phyloP scores from a whole-genome alignment of 495 filamentous ascomycete species.

The Hypoxylon crocopeplum region DNA sequence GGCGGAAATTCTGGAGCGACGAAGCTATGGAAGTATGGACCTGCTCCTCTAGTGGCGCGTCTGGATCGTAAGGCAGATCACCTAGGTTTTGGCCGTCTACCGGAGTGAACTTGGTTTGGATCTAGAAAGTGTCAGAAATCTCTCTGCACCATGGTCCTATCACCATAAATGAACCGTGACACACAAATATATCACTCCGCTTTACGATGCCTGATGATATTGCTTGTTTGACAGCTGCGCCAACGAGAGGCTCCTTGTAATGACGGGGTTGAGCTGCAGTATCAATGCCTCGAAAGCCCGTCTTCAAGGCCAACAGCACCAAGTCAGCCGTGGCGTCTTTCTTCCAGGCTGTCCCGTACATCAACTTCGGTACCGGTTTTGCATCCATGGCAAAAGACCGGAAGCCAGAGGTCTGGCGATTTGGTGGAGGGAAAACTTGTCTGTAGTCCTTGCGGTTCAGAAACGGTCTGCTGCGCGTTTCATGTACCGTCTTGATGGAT shows the following conservation, averaged over 20 bases:
- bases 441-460: not conserved
- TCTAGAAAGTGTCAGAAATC: slow-evolving; percentile 48
- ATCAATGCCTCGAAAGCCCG: slow-evolving; percentile 78
- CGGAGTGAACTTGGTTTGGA: slow-evolving; percentile 85
- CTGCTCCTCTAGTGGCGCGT: slow-evolving; percentile 61
- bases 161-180: slow-evolving; percentile 31
- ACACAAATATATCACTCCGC: slow-evolving; percentile 67
- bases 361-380: slow-evolving; percentile 60
- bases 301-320: slow-evolving; percentile 70
- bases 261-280: slow-evolving; percentile 82
- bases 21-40: slow-evolving; percentile 69
- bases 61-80: slow-evolving; percentile 66
- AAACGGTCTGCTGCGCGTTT: not conserved
- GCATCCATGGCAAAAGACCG: slow-evolving; percentile 12
- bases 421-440: not conserved
- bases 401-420: not conserved
- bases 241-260: slow-evolving; percentile 77
- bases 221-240: slow-evolving; percentile 65
- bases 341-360: slow-evolving; percentile 93
- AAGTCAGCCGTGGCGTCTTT: slow-evolving; percentile 71
- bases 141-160: not conserved
- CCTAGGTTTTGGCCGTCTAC: slow-evolving; percentile 63
- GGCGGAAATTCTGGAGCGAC: slow-evolving; percentile 70
- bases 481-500: not conserved
- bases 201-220: slow-evolving; percentile 63